Evolutionary conservation across 768 basidiomycete genomes (phyloP).

Genomic region (Suillus paluster): DNA sequence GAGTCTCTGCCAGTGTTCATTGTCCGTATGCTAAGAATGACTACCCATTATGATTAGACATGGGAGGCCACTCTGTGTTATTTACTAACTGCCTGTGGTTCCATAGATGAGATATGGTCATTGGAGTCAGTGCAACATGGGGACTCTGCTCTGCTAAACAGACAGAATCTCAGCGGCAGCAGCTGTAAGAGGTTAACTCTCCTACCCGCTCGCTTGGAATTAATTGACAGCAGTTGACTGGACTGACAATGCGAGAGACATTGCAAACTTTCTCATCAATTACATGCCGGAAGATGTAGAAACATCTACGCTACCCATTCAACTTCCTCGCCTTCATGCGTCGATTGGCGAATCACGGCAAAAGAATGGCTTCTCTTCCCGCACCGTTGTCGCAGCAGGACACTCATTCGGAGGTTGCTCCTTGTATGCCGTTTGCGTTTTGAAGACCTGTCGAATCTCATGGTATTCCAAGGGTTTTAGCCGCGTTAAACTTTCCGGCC

Average conservation of each 20-base stretch:
- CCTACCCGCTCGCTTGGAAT: background rate
- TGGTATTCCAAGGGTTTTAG: constrained; percentile 52
- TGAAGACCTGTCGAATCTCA: constrained; percentile 2
- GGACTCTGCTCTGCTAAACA: constrained; percentile 79
- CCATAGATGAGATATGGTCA: constrained; percentile 76
- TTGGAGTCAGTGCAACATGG: constrained; percentile 88
- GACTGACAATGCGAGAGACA: background rate
- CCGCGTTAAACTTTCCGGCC: constrained; percentile 61
- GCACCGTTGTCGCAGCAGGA: constrained; percentile 71
- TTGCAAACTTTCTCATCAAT: constrained; percentile 43
- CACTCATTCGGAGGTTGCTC: constrained; percentile 88
- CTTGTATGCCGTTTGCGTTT: constrained; percentile 50
- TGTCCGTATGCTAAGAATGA: background rate
- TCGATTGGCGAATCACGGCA: constrained; percentile 47
- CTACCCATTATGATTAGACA: constrained; percentile 47
- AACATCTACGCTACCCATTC: constrained; percentile 48
- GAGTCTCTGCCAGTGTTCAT: constrained; percentile 18
- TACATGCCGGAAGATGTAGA: constrained; percentile 58
- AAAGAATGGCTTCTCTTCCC: constrained; percentile 49
- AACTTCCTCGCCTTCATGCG: constrained; percentile 52
- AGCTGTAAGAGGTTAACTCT: constrained; percentile 51
- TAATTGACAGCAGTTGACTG: constrained; percentile 42
- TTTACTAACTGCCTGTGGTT: constrained; percentile 47
- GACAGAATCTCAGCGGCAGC: constrained; percentile 49
- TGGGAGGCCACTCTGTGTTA: constrained; percentile 72